Base-by-base conservation (phyloP, 768 basidiomycete species). In the Hericium rajendrae region DNA sequence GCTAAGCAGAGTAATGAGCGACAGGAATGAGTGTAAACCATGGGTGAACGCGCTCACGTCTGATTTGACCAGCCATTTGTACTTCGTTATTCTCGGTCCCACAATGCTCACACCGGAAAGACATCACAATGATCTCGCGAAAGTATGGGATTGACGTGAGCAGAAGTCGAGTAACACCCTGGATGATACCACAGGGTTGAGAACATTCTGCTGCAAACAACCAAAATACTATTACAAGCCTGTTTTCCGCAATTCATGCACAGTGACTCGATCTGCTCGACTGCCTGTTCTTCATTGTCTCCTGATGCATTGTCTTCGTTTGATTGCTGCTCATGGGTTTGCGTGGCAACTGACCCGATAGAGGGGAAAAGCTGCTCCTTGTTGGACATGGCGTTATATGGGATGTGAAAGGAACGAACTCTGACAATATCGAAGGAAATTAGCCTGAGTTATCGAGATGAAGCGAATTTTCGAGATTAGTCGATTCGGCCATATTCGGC, bases 91-190 rank as follows among this genome's bases (percentile, higher is more conserved):
- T 98, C 41, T 78, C 70, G 61, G 77, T 72, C 9, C 93, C 94
- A 65, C 97, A 99, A 66, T 93, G 85, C 57, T 95, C 91, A 68
- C 97, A 99, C 57, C 87, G 81, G 75, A 99, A 99, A 40, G 92
- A 94, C 84, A 95, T 93, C 59, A 98, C 83, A 61, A 99, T 89
- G 53, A 98, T 85, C 69, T 99, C 91, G 48, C 83, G 78, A 76
- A 98, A 98, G 76, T 85, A 98, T 0, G 97, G 97, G 51, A 99
- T 99, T 2, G 85, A 84, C 0, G 94, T 97, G 51, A 99, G 75
- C 64, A 99, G 81, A 64, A 99, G 72, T 46, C 93, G 76, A 0
- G 97, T 99, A 12, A 76, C 74, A 37, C 95, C 95, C 93, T 97
- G 77, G 50, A 26, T 13, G 37, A 32, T 43, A 55, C 57, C 40